These are phyloP conservation scores for Fusarium continuum DNA, from an alignment of 2,329 filamentous ascomycete genomes.

Conservation along the genomic window DNA sequence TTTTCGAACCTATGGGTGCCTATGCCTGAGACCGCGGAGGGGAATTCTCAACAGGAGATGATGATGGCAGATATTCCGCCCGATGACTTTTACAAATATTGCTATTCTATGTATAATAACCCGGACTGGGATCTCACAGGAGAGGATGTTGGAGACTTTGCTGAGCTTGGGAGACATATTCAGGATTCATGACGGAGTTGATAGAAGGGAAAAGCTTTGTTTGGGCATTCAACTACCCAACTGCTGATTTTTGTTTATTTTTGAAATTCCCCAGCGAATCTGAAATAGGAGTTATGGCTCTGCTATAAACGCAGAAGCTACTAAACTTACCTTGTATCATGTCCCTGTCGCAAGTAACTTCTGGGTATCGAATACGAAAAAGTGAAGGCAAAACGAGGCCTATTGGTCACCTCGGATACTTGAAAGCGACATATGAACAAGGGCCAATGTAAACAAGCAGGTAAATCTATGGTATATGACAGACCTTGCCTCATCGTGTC, in stretches of 20 bases:
- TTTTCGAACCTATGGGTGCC: slow-evolving; percentile 42
- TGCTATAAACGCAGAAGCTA: background rate
- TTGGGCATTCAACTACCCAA: slow-evolving; percentile 19
- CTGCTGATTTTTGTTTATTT: background rate
- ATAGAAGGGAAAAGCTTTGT: slow-evolving; percentile 2
- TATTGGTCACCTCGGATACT: too few species aligned
- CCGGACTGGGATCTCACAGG: slow-evolving; percentile 43
- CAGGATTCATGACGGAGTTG: slow-evolving; percentile 34
- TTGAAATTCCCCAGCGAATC: background rate
- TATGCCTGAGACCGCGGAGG: slow-evolving; percentile 21
- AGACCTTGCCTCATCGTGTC: background rate
- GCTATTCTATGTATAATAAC: slow-evolving; percentile 44
- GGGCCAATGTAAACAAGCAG: too few species aligned
- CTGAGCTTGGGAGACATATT: slow-evolving; percentile 41
- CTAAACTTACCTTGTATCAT: too few species aligned
- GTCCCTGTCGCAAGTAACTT: too few species aligned
- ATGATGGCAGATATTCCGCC: slow-evolving; percentile 39
- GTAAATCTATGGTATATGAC: background rate
- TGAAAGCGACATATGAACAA: too few species aligned
- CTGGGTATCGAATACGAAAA: too few species aligned
- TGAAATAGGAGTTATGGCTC: background rate
- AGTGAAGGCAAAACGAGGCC: too few species aligned
- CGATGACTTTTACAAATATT: slow-evolving; percentile 43
- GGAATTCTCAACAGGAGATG: slow-evolving; percentile 36
- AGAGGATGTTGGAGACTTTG: slow-evolving; percentile 43